These are phyloP conservation scores for Austroboletus niveus DNA, from an alignment of 1,284 basidiomycete species.

Conservation along the genomic window DNA sequence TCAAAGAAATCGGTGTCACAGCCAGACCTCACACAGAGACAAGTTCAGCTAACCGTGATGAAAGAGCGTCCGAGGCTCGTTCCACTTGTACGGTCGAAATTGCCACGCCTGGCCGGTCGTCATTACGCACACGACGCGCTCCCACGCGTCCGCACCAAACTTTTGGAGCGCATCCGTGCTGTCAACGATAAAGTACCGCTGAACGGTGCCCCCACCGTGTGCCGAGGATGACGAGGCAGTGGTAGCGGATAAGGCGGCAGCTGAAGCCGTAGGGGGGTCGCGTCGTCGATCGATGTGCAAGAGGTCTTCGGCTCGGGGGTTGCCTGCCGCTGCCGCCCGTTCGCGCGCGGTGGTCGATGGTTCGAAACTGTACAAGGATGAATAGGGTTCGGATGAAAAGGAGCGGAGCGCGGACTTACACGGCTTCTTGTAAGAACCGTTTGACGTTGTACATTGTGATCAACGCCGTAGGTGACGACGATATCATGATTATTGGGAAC, in stretches of 20 bases:
- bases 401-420: slow-evolving; percentile 47
- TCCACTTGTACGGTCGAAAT: slow-evolving; percentile 96
- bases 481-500: slow-evolving; percentile 95
- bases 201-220: slow-evolving; percentile 17
- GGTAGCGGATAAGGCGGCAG: slow-evolving; percentile 12
- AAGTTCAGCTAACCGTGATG: slow-evolving; percentile 67
- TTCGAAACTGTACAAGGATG: slow-evolving; percentile 60
- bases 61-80: slow-evolving; percentile 87
- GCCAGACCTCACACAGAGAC: not conserved
- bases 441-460: slow-evolving; percentile 99
- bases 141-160: slow-evolving; percentile 91
- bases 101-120: slow-evolving; percentile 97
- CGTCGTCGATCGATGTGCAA: slow-evolving; percentile 80
- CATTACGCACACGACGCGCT: slow-evolving; percentile 94
- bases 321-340: slow-evolving; percentile 67
- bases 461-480: slow-evolving; percentile 91
- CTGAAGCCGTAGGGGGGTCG: slow-evolving; percentile 53
- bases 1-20: not conserved
- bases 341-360: slow-evolving; percentile 73
- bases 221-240: not conserved
- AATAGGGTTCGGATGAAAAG: not conserved
- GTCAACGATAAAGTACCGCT: slow-evolving; percentile 84
- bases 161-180: slow-evolving; percentile 89
- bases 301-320: slow-evolving; percentile 78
- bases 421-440: slow-evolving; percentile 86